These are phyloP conservation scores for Termitomyces sp. DNA, from an alignment of 768 basidiomycete species.

Conservation along the genomic window DNA sequence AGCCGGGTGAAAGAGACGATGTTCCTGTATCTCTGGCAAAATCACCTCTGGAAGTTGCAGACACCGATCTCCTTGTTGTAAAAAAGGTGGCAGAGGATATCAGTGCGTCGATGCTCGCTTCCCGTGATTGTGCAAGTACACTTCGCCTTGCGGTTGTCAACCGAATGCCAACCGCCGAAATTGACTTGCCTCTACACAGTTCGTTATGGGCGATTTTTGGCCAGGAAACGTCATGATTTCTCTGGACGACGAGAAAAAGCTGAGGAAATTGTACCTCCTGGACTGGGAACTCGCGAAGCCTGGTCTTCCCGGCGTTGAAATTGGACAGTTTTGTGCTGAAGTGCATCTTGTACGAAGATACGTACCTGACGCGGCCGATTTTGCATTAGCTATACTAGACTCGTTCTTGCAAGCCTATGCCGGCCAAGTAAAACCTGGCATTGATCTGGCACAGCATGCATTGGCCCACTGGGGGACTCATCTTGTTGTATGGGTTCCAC, in stretches of 20 bases:
- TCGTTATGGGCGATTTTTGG: slow-evolving; percentile 73
- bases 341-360: slow-evolving; percentile 45
- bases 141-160: not conserved
- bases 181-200: slow-evolving; percentile 16
- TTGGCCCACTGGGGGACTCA: slow-evolving; percentile 51
- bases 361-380: slow-evolving; percentile 30
- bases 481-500: slow-evolving; percentile 43
- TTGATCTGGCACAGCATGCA: slow-evolving; percentile 28
- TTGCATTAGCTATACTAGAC: slow-evolving; percentile 29
- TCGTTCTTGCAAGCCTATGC: slow-evolving; percentile 44
- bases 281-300: slow-evolving; percentile 65
- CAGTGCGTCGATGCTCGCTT: slow-evolving; percentile 22
- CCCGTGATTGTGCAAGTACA: slow-evolving; percentile 17
- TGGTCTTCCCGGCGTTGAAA: slow-evolving; percentile 51
- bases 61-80: slow-evolving; percentile 26
- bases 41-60: slow-evolving; percentile 29
- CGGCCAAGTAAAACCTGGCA: slow-evolving; percentile 17
- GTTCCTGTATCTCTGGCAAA: slow-evolving; percentile 26
- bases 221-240: slow-evolving; percentile 59
- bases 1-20: slow-evolving; percentile 12
- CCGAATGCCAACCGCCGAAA: not conserved
- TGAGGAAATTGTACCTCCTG: slow-evolving; percentile 41
- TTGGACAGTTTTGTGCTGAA: slow-evolving; percentile 64
- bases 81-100: slow-evolving; percentile 24
- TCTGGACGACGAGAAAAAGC: slow-evolving; percentile 22